Conservation (phyloP, 2,329 filamentous ascomycete genomes). For the Fusarium luffae region DNA sequence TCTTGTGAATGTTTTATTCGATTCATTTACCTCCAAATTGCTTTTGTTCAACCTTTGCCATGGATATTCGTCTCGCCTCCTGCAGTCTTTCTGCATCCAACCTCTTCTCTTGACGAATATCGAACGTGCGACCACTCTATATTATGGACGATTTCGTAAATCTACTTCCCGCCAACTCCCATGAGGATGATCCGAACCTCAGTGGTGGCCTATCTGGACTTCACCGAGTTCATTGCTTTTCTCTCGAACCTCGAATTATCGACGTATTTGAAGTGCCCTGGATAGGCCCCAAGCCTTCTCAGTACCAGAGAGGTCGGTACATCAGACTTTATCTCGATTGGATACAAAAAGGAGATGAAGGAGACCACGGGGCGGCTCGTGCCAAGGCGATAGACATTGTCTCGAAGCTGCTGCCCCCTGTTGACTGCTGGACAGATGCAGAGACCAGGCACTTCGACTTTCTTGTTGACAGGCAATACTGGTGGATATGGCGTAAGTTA, state of each 20-base stretch:
- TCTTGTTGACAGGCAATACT: neutral
- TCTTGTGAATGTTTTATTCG: neutral
- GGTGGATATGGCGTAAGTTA: neutral
- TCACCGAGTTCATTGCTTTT: neutral
- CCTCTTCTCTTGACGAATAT: neutral
- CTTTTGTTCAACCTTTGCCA: neutral
- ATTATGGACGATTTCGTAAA: neutral
- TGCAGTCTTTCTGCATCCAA: rapidly evolving
- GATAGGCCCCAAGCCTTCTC: neutral
- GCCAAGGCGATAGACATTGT: neutral
- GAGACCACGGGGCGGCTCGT: neutral
- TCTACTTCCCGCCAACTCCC: neutral
- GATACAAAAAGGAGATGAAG: neutral
- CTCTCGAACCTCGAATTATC: neutral
- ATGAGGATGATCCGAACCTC: neutral
- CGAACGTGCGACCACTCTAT: neutral
- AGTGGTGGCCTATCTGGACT: neutral
- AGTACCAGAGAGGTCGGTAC: neutral
- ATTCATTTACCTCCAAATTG: neutral
- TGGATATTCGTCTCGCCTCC: neutral
- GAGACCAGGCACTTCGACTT: neutral
- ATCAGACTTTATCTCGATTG: neutral
- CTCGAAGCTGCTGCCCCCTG: neutral
- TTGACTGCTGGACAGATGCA: neutral
- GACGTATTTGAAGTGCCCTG: neutral